Evolutionary conservation across 2,329 filamentous ascomycete genomes (phyloP).

Genomic region (Proliferodiscus dingleyae): DNA sequence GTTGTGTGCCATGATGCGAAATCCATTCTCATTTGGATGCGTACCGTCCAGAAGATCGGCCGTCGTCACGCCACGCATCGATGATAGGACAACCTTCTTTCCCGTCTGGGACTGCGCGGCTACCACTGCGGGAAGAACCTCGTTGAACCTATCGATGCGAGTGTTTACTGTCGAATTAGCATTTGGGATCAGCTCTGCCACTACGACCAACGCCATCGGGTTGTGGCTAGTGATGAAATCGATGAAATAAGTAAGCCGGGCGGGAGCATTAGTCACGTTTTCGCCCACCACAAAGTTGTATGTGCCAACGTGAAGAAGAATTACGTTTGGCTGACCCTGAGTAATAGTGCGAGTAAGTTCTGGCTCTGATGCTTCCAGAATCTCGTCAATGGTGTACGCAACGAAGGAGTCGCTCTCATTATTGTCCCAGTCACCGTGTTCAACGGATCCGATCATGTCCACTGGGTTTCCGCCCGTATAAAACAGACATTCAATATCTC

Average conservation of each 20-base stretch:
- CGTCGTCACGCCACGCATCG: background rate
- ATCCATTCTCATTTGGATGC: constrained; percentile 5
- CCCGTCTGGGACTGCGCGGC: background rate
- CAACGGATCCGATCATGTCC: background rate
- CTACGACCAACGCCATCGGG: constrained; percentile 1
- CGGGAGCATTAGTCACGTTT: background rate
- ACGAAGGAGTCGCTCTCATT: constrained; percentile 1
- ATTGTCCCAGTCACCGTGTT: background rate
- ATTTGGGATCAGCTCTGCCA: background rate
- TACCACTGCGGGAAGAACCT: background rate
- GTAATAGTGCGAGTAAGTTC: background rate
- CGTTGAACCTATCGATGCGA: constrained; percentile 2
- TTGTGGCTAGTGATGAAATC: background rate
- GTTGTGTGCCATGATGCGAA: constrained; percentile 1
- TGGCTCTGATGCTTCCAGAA: background rate
- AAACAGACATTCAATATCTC: constrained; percentile 1
- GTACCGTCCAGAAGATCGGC: constrained; percentile 1
- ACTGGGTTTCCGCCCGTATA: background rate
- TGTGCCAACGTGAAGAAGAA: constrained; percentile 3
- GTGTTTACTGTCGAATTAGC: background rate
- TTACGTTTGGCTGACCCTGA: constrained; percentile 3
- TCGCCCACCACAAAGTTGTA: background rate
- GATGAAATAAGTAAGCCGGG: background rate
- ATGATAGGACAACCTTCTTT: background rate
- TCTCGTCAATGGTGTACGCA: constrained; percentile 2